phyloP scores from a whole-genome alignment of 805 yeast genomes.

The Wickerhamiella musiphila region DNA sequence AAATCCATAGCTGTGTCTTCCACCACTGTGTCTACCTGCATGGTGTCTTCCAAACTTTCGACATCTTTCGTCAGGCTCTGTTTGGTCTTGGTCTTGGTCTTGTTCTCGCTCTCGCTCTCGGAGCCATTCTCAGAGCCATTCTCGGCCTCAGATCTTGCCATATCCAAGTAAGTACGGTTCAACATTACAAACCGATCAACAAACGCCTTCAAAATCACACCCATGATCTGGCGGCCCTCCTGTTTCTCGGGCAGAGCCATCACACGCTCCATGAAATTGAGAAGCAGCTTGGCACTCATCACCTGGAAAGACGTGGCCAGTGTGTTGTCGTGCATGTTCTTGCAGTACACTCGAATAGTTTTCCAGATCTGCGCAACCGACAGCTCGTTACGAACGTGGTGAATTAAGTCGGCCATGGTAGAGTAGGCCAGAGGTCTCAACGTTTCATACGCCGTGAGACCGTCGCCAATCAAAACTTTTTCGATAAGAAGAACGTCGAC shows the following conservation, averaged over 20 bases:
- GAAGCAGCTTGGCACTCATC: constrained; percentile 81
- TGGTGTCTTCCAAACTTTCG: background rate
- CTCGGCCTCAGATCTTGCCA: constrained; percentile 6
- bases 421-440: constrained; percentile 86
- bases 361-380: constrained; percentile 73
- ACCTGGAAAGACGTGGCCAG: constrained; percentile 82
- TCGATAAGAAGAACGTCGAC: constrained; percentile 76
- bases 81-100: constrained; percentile 11
- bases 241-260: constrained; percentile 63
- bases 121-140: constrained; percentile 3
- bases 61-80: background rate
- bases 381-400: constrained; percentile 71
- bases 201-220: constrained; percentile 76
- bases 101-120: constrained; percentile 23
- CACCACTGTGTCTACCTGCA: constrained; percentile 24
- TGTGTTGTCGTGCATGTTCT: constrained; percentile 60
- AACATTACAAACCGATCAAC: constrained; percentile 64
- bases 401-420: constrained; percentile 89
- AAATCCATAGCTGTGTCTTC: constrained; percentile 20
- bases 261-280: constrained; percentile 79
- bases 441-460: constrained; percentile 78
- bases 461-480: constrained; percentile 75
- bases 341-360: constrained; percentile 69
- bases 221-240: constrained; percentile 68
- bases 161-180: constrained; percentile 56